These are phyloP conservation scores for Neonectria sp. DNA, from an alignment of 2,329 filamentous ascomycete genomes.

Conservation along the genomic window DNA sequence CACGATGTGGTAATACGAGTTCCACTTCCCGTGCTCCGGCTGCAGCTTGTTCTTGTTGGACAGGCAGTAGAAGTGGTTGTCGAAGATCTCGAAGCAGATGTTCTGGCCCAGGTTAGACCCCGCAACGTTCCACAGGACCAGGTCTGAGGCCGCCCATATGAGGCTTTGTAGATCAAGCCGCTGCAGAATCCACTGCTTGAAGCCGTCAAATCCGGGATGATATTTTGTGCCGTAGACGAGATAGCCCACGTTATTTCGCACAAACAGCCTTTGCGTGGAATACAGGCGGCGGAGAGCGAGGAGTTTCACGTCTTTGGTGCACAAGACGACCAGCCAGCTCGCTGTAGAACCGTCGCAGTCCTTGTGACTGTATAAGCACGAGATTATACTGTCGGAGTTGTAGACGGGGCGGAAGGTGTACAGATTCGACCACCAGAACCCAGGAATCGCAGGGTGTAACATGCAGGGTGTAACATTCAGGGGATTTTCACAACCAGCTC, in stretches of 20 bases:
- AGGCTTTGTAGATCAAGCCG: constrained; percentile 63
- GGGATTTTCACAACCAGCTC: constrained; percentile 73
- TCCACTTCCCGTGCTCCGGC: constrained; percentile 75
- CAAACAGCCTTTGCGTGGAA: constrained; percentile 73
- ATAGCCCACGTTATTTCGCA: constrained; percentile 73
- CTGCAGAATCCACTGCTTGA: constrained; percentile 74
- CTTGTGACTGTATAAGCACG: constrained; percentile 67
- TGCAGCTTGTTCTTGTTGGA: constrained; percentile 76
- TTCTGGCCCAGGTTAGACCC: constrained; percentile 77
- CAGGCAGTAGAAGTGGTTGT: constrained; percentile 77
- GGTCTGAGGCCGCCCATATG: constrained; percentile 58
- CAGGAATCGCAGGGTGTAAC: constrained; percentile 54
- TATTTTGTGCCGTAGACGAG: constrained; percentile 79
- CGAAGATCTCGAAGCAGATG: constrained; percentile 80
- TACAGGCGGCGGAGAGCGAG: constrained; percentile 59
- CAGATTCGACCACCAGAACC: constrained; percentile 52
- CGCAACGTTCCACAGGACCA: constrained; percentile 71
- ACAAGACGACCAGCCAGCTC: constrained; percentile 66
- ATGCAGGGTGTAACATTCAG: no score
- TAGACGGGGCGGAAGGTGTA: constrained; percentile 70
- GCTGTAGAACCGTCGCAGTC: constrained; percentile 50
- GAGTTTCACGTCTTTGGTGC: constrained; percentile 60
- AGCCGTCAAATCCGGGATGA: constrained; percentile 65
- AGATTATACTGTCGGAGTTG: constrained; percentile 70
- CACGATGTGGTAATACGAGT: constrained; percentile 78